A percentile compares a stretch with the other conserved stretches of the same genome.
Conservation (phyloP, 2,329 filamentous ascomycete species). For the Alternaria sp. region DNA sequence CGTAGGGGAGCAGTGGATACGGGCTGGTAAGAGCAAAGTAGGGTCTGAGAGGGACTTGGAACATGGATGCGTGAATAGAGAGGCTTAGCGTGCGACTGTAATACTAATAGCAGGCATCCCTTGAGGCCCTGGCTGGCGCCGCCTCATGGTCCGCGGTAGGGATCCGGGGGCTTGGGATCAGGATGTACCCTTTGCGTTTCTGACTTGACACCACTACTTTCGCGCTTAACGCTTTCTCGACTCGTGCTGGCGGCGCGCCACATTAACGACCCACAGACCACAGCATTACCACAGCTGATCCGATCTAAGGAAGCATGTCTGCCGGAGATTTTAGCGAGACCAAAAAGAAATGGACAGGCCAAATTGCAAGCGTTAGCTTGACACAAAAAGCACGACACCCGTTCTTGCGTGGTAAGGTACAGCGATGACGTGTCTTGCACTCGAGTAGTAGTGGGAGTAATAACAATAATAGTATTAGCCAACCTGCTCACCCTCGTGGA, state of each 20-base stretch:
- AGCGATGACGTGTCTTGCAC: conserved; percentile 44
- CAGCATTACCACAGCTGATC: conserved; percentile 40
- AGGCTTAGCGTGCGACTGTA: conserved; percentile 44
- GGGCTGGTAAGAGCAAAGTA: conserved; percentile 46
- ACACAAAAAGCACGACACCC: conserved; percentile 41
- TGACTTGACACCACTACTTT: conserved; percentile 44
- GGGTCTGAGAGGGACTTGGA: conserved; percentile 39
- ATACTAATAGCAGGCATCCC: conserved; percentile 46
- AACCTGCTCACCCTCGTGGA: background rate
- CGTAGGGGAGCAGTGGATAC: conserved; percentile 41
- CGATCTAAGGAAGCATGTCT: conserved; percentile 41
- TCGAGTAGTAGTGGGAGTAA: conserved; percentile 7
- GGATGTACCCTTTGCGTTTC: conserved; percentile 41
- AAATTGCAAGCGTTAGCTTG: conserved; percentile 37
- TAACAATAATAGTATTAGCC: conserved; percentile 15
- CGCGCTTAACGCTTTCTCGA: conserved; percentile 42
- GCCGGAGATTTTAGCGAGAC: conserved; percentile 40
- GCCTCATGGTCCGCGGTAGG: conserved; percentile 46
- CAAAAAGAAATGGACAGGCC: conserved; percentile 39
- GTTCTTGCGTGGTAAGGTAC: conserved; percentile 21
- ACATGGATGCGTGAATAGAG: conserved; percentile 46
- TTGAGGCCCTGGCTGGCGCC: conserved; percentile 33
- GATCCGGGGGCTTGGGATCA: conserved; percentile 48
- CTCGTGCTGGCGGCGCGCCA: conserved; percentile 50
- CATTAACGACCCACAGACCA: conserved; percentile 49